Conservation (phyloP, 148 eudicot genomes). For the Dysphania ambrosioides region DNA sequence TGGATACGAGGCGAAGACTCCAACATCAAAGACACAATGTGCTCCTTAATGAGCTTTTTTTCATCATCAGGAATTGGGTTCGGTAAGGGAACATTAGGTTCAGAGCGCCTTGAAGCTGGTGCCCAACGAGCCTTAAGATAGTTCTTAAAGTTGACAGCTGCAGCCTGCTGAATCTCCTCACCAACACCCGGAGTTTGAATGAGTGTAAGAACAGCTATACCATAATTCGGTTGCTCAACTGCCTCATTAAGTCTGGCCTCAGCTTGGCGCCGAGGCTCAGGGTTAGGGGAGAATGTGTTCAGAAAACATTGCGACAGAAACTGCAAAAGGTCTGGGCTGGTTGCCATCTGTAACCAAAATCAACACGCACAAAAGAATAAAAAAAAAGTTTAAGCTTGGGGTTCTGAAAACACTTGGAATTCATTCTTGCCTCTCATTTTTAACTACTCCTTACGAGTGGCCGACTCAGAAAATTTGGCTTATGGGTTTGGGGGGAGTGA, state of each 20-base stretch:
- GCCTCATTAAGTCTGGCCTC: slow-evolving; percentile 64
- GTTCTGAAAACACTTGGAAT: too few species aligned
- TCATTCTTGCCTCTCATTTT: too few species aligned
- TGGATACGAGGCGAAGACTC: slow-evolving; percentile 52
- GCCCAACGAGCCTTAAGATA: slow-evolving; percentile 76
- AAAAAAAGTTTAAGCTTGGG: too few species aligned
- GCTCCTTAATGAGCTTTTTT: slow-evolving; percentile 68
- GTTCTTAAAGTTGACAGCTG: slow-evolving; percentile 89
- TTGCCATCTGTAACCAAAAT: slow-evolving; percentile 45
- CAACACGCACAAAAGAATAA: too few species aligned
- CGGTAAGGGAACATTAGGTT: slow-evolving; percentile 27
- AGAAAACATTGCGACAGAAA: slow-evolving; percentile 72
- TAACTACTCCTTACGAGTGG: too few species aligned
- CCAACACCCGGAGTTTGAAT: slow-evolving; percentile 48
- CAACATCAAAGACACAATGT: slow-evolving; percentile 77
- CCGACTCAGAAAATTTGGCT: too few species aligned
- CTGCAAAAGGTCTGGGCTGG: slow-evolving; percentile 62
- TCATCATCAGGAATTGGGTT: slow-evolving; percentile 51
- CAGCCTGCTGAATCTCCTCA: slow-evolving; percentile 66
- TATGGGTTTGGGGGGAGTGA: too few species aligned
- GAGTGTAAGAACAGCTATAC: slow-evolving; percentile 76
- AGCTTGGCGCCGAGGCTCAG: slow-evolving; percentile 76
- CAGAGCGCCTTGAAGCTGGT: slow-evolving; percentile 29
- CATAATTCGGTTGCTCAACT: slow-evolving; percentile 61
- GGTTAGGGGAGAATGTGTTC: slow-evolving; percentile 74